phyloP scores from a whole-genome alignment of 2,329 filamentous ascomycete genomes.

The Graphilbum sp. region DNA sequence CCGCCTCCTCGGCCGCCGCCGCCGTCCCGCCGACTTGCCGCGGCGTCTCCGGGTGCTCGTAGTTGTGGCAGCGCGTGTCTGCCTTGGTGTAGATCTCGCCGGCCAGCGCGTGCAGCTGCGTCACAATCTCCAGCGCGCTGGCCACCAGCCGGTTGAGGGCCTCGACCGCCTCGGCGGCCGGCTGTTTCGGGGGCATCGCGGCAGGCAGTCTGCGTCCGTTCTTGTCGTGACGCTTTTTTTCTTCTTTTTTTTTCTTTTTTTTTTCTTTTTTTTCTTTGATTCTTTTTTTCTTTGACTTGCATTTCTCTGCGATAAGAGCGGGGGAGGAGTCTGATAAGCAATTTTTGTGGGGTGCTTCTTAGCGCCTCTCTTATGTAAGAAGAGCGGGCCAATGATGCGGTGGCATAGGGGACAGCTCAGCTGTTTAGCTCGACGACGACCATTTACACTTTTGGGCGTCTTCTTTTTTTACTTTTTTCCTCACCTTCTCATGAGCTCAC shows the following conservation, averaged over 20 bases:
- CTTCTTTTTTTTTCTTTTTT: not conserved
- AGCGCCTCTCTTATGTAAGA: not conserved
- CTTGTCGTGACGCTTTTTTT: not conserved
- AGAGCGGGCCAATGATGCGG: too few relatives aligned
- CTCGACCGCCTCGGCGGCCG: constrained; percentile 12
- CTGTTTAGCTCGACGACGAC: too few relatives aligned
- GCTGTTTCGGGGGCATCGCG: constrained; percentile 8
- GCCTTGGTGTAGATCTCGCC: constrained; percentile 18
- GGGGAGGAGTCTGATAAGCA: too few relatives aligned
- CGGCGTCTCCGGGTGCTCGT: too few relatives aligned
- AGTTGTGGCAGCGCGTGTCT: constrained; percentile 1
- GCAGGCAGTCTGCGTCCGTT: not conserved
- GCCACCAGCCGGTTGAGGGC: constrained; percentile 22
- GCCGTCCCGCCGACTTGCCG: too few relatives aligned
- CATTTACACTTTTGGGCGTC: too few relatives aligned
- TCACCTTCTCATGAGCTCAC: too few relatives aligned
- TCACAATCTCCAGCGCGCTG: constrained; percentile 21
- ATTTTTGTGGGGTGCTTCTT: too few relatives aligned
- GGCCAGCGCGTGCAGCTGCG: constrained; percentile 20
- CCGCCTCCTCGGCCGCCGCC: too few relatives aligned
- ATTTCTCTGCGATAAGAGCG: too few relatives aligned
- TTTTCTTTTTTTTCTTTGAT: not conserved
- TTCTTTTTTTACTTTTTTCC: not conserved
- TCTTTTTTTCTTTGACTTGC: not conserved
- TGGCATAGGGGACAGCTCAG: too few relatives aligned